Percentiles rank a stretch among this genome's conserved stretches.
Conservation (phyloP, 176 grass and related monocot genomes). For the Oryza punctata region DNA sequence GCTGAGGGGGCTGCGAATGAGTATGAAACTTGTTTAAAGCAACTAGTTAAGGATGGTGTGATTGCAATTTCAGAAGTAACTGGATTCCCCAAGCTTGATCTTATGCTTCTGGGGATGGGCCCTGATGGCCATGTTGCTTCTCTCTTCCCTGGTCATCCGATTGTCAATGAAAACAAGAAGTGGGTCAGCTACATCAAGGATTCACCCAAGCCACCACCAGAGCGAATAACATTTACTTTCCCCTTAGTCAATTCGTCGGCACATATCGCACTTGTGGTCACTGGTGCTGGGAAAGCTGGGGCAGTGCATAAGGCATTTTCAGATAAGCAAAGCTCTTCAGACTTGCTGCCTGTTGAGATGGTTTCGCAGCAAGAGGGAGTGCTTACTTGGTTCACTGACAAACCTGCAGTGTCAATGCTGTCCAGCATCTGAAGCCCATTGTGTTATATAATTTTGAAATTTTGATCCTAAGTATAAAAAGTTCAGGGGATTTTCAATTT, state of each 20-base stretch:
- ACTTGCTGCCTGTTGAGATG: conserved; percentile 85
- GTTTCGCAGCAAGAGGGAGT: conserved; percentile 61
- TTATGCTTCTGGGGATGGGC: conserved; percentile 88
- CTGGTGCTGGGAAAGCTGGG: conserved; percentile 63
- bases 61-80: conserved; percentile 39
- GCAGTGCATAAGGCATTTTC: conserved; percentile 68
- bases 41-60: conserved; percentile 54
- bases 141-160: conserved; percentile 83
- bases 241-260: conserved; percentile 79
- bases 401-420: conserved; percentile 67
- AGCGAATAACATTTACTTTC: conserved; percentile 87
- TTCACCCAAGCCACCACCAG: conserved; percentile 82
- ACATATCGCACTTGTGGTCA: conserved; percentile 66
- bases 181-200: conserved; percentile 87
- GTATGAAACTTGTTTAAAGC: conserved; percentile 61
- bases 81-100: conserved; percentile 75
- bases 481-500: not conserved
- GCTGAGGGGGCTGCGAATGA: conserved; percentile 64
- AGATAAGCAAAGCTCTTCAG: conserved; percentile 43
- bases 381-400: conserved; percentile 89
- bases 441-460: not conserved
- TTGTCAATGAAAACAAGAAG: conserved; percentile 57
- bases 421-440: conserved; percentile 1
- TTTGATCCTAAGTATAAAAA: not conserved
- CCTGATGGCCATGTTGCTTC: conserved; percentile 90